Base-by-base conservation (phyloP, 2,329 filamentous ascomycete genomes). In the Achaetomium macrosporum region DNA sequence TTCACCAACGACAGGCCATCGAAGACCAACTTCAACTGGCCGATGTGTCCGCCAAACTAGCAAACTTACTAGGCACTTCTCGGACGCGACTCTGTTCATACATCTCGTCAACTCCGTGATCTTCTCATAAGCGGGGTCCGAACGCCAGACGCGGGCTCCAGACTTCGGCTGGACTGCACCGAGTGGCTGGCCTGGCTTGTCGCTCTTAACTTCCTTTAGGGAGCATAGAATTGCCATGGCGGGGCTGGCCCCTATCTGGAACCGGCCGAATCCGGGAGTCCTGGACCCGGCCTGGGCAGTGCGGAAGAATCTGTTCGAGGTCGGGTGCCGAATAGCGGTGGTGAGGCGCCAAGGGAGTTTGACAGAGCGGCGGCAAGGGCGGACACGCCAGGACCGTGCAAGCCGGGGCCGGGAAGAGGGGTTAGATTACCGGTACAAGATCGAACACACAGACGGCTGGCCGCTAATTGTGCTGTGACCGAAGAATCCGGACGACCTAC, bases 371-470 rank as follows among this genome's bases (percentile, higher is more conserved):
- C 88, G 35, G 92, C 90, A 50, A 97, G 80, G 56, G 90, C 91
- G 29, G 92, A 96, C 45, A 90, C 82, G 25, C 90, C 90, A 7
- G 90, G 90, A 0, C 89, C 90, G n/a, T 7, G 85, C 81, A 8
- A 79, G 58, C 75, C 81, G 49, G 79, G 78, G 55, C 81, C 84
- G 9, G 85, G 76, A 36, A 95, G 76, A 36, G 88, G 85, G 37
- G 83, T 78, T 52, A 82, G 69, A 49, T 68, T 72, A 17, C 73
- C 75, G n/a, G 65, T 58, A 60, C 64, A 64, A 19, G 74, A 84
- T 97, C 42, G 85, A 87, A 54, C 90, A 93, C 66, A 86, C 83
- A 25, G 93, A 99, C 61, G 93, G 93, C 50, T 99, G 93, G 93
- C 93, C 93, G 0, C 76, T 96, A 2, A 90, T 90, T 53, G 93